phyloP scores from a whole-genome alignment of 768 basidiomycete species.

The Boletus sp. region DNA sequence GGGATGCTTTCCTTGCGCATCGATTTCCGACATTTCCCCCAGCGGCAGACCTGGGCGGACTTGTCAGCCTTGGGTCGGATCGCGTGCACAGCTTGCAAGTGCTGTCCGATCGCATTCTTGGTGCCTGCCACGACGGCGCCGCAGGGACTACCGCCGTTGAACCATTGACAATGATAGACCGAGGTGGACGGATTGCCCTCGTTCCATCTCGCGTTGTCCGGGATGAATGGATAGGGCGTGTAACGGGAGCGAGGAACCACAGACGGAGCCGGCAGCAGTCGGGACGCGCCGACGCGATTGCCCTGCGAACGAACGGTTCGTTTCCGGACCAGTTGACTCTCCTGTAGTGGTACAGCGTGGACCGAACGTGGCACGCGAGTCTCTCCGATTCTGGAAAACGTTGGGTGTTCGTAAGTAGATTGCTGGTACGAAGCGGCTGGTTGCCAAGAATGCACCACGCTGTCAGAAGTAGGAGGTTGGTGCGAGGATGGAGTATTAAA shows the following conservation, averaged over 20 bases:
- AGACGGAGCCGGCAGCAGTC: not conserved
- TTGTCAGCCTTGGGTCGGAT: conserved; percentile 10
- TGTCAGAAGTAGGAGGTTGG: not conserved
- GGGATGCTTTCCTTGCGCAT: conserved; percentile 28
- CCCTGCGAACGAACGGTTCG: not conserved
- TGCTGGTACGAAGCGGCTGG: not conserved
- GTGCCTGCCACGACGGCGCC: not conserved
- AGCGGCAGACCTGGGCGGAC: conserved; percentile 8
- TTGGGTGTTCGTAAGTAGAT: not conserved
- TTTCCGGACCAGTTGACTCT: not conserved
- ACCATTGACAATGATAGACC: conserved; percentile 14
- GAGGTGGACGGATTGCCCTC: not conserved
- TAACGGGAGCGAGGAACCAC: not conserved
- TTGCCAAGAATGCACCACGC: not conserved
- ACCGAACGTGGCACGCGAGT: too few species aligned
- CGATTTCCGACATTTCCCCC: conserved; percentile 14
- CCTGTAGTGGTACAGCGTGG: not conserved
- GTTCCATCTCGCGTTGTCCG: not conserved
- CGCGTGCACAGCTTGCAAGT: conserved; percentile 11
- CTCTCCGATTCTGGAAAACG: not conserved
- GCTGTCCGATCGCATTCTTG: conserved; percentile 12
- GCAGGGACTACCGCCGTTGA: not conserved
- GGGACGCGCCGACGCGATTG: not conserved
- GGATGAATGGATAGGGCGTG: conserved; percentile 5
- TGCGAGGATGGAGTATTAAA: not conserved